Conservation (phyloP, 1,139 yeast genomes). For the Lodderomyces jiufengensis region DNA sequence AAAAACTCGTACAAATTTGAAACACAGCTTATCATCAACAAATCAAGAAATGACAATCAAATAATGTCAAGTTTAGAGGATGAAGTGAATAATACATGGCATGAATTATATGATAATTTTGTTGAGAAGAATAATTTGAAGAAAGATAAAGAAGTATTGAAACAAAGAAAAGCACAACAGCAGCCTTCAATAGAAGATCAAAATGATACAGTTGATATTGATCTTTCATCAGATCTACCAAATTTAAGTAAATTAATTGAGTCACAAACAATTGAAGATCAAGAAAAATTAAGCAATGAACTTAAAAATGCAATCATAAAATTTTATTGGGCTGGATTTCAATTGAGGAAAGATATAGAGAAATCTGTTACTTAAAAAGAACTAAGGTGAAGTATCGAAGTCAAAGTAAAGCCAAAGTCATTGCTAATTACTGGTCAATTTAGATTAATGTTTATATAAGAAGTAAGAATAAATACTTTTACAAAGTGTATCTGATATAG, state of each 20-base stretch:
- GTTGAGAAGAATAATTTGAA: constrained; percentile 2
- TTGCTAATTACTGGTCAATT: no score
- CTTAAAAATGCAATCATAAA: constrained; percentile 25
- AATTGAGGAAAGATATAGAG: constrained; percentile 16
- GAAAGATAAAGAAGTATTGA: constrained; percentile 3
- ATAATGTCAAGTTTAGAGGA: constrained; percentile 1
- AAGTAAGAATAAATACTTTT: no score
- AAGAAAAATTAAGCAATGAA: constrained; percentile 19
- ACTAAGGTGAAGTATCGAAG: no score
- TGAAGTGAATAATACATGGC: constrained; percentile 8
- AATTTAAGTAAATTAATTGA: constrained; percentile 16
- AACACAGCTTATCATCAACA: no score
- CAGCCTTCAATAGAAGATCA: neutral
- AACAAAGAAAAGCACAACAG: neutral
- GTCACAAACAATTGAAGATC: constrained; percentile 9
- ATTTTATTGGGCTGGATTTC: constrained; percentile 35
- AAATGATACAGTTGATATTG: neutral
- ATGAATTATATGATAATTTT: constrained; percentile 10
- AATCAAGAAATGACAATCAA: no score
- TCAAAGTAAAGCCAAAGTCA: no score
- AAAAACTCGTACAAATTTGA: no score
- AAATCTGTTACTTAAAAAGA: neutral
- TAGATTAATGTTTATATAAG: no score
- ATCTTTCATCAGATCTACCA: constrained; percentile 12
- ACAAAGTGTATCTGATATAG: no score